Percentiles rank a stretch among this genome's conserved stretches.
Conservation (phyloP, 2,329 filamentous ascomycete species). For the Trichoderma lentiforme region DNA sequence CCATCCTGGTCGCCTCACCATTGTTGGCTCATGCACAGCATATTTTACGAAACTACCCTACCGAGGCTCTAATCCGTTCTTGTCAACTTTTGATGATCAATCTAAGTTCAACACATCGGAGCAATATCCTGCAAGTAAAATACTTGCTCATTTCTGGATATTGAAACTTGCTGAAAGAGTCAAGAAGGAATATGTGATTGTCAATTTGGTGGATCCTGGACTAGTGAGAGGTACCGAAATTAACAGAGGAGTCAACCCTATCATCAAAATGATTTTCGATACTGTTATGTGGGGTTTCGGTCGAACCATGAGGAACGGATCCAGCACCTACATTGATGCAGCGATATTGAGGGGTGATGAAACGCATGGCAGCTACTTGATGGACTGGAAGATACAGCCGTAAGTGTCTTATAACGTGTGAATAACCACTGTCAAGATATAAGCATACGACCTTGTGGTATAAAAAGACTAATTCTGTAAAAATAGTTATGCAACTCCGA, state of each 20-base stretch:
- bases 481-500: too few relatives aligned
- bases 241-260: not conserved
- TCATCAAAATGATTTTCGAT: not conserved
- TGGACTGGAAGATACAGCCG: not conserved
- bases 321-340: not conserved
- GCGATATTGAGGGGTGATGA: not conserved
- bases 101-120: not conserved
- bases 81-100: not conserved
- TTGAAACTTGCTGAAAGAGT: not conserved
- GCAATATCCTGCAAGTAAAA: not conserved
- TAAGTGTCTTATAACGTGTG: not conserved
- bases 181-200: not conserved
- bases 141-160: not conserved
- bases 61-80: not conserved
- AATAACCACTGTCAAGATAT: not conserved
- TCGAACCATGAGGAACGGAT: not conserved
- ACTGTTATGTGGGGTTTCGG: not conserved
- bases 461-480: too few relatives aligned
- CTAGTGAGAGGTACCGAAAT: not conserved
- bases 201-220: not conserved
- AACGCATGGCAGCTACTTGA: not conserved
- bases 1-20: too few relatives aligned
- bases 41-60: not conserved
- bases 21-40: not conserved
- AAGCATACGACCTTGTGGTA: too few relatives aligned